Evolutionary conservation across 202 grass and related monocot genomes (phyloP), one percentile per base, ranked within the genome.

Genomic region (Cymbopogon flexuosus): DNA sequence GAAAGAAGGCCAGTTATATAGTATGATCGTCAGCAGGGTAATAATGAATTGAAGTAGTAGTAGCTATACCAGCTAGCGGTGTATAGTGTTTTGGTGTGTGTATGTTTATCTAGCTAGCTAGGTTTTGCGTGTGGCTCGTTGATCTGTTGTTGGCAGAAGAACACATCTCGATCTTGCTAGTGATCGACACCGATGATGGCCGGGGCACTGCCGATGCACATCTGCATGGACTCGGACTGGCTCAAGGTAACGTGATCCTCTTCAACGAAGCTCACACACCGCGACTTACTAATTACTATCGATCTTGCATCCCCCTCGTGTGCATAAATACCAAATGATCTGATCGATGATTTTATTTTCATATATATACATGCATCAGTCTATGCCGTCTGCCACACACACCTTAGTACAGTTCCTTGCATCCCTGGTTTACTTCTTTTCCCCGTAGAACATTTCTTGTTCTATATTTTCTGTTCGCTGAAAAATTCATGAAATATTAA

Each of bases 141-240:
- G 13, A 23, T 52, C 30, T 29, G 29, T 52, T 39, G 11, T 47
- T 23, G 31, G 60, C 16, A 65, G 76, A 69, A 58, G 62, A 62
- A 11, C 27, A 16, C 45, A 54, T 27, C 8, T 14, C 13, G 0
- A 51, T 1, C 15, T 51, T 43, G 1, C 3, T 45, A 13, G 3
- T 43, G 3, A 33, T 33, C 31, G 11, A 41, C 24, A 73, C 51
- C 66, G 52, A 86, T 80, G 64, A 92, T 92, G 87, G 85, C 90
- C 71, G 83, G 83, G 45, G 65, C 72, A 73, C 86, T 88, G 73
- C 79, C 88, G 76, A 89, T 96, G 90, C 93, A 93, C 65, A 87
- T 96, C 69, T 91, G 90, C 88, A 87, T 96, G 90, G 93, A 96
- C 77, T 87, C 93, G 13, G 90, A 96, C 77, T 96, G 93, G 93